Evolutionary conservation across 805 yeast genomes (phyloP).

Genomic region (Metschnikowia drakensbergensis): DNA sequence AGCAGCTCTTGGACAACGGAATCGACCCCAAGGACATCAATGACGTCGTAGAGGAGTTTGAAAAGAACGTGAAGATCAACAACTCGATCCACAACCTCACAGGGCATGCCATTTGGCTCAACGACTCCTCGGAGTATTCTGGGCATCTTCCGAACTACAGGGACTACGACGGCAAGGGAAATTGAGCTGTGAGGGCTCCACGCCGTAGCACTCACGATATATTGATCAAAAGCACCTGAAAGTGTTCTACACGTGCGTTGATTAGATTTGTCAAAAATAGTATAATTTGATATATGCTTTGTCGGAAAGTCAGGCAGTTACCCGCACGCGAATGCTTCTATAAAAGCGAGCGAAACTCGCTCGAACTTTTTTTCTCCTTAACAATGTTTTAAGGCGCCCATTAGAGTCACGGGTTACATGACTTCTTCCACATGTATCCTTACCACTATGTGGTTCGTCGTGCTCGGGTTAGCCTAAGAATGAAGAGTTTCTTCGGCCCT

Average conservation of each 20-base stretch:
- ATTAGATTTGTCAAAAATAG: background rate
- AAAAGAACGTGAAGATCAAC: slow-evolving; percentile 54
- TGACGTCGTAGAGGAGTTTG: slow-evolving; percentile 52
- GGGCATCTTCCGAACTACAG: slow-evolving; percentile 53
- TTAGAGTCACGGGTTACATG: slow-evolving; percentile 65
- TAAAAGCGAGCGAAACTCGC: slow-evolving; percentile 7
- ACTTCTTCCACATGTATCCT: slow-evolving; percentile 46
- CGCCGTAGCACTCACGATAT: background rate
- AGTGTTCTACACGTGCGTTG: too few species aligned
- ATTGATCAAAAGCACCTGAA: too few species aligned
- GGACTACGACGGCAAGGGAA: slow-evolving; percentile 50
- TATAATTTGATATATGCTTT: background rate
- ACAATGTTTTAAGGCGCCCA: slow-evolving; percentile 74
- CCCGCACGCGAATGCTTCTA: slow-evolving; percentile 18
- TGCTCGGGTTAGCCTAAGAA: slow-evolving; percentile 96
- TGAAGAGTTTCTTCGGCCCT: slow-evolving; percentile 51
- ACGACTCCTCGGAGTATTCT: slow-evolving; percentile 49
- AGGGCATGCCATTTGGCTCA: slow-evolving; percentile 57
- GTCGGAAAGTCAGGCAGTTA: slow-evolving; percentile 12
- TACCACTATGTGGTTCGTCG: slow-evolving; percentile 52
- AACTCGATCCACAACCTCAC: slow-evolving; percentile 52
- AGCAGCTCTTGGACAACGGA: slow-evolving; percentile 57
- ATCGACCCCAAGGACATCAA: slow-evolving; percentile 55
- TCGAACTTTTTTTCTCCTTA: slow-evolving; percentile 15
- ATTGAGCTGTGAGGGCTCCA: background rate